Evolutionary conservation across 371 early-diverging fungal genomes (phyloP), one percentile per base, ranked within the genome.

Genomic region (Umbelopsis sp.): DNA sequence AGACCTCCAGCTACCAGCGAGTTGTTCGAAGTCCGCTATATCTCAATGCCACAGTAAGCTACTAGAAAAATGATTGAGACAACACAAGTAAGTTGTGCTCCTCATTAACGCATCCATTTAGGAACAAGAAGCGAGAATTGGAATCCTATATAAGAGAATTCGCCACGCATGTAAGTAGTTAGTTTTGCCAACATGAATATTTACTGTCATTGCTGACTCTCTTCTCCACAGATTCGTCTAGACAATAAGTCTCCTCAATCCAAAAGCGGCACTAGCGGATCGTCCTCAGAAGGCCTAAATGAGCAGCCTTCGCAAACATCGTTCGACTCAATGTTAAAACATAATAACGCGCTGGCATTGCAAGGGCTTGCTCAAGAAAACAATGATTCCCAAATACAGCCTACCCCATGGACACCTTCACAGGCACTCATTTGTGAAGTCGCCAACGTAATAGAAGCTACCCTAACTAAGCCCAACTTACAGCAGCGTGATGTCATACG

Each of bases 1-100:
- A 24, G 57, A 35, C 57, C 57, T 3, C 57, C 57, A 10, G 57
- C 57, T 16, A 35, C 57, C 10, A 57, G 29, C 37, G 57, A 57
- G 18, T 12, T 57, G 14, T 57, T 57, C n/a, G 57, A 57, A 57
- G 57, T 57, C 29, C 57, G 57, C 12, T 57, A 57, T 57, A 32
- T 57, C 14, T 57, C 57, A 3, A 57, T 57, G 57, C 57, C 57
- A 57, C 57, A 57, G 57, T 57, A 35, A 57, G 57, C 35, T 29
- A 29, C 8, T 4, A 29, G 29, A 22, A 22, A 22, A 22, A 22
- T 22, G 22, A 22, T 22, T 22, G 22, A 29, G 29, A 29, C 29
- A 29, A 29, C 29, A 29, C 29, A 29, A 3, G 29, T 4, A 29
- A 29, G 29, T 3, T 3, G 29, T 29, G 3, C 1, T 29, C 29